Base-by-base conservation (phyloP, 352 stramenopile species). In the Pseudoperonospora humuli region DNA sequence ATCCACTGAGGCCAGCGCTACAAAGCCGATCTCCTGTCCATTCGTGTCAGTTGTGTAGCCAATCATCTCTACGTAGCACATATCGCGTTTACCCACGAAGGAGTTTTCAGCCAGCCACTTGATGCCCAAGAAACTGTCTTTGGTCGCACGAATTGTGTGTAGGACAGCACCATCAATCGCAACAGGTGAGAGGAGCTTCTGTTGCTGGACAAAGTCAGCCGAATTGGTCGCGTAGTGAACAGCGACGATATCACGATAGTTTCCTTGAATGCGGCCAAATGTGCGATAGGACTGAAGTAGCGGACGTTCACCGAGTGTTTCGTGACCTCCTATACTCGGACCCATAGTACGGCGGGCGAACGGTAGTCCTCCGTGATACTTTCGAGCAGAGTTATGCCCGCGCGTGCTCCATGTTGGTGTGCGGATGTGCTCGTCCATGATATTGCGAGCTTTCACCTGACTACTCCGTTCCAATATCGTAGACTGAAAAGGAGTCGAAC, bases 11-110 rank as follows among this genome's bases (percentile, higher is more conserved):
- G 69, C 60, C 11, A 58, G 32, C 0, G 64, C 60, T 3, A 66
- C 50, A 45, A 75, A 75, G 1, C 60, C 69, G 14, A 77, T 41
- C 45, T 77, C 65, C 10, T 63, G 54, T 2, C 63, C 65, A 7
- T 52, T 44, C 2, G 32, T 24, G 25, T 80, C 54, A n/a, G 40
- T 56, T 2, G 66, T 75, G 29, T 59, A 73, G 19, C 69, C 69
- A 20, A 77, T 45, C 57, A 80, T 73, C 36, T 80, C 69, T 25
- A 75, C 42, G 36, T 59, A 75, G 52, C 66, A 80, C 8, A 54
- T 47, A 38, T 80, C 69, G 13, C 64, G 66, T 20, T 57, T 67
- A 13, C 57, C 38, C 5, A 24, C 55, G 21, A 62, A 57, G 1
- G 63, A 54, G 17, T 66, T 46, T 24, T 67, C 55, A 18, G 39